Conservation (phyloP, 257 asterid genomes). For the Gentiana macrophylla region DNA sequence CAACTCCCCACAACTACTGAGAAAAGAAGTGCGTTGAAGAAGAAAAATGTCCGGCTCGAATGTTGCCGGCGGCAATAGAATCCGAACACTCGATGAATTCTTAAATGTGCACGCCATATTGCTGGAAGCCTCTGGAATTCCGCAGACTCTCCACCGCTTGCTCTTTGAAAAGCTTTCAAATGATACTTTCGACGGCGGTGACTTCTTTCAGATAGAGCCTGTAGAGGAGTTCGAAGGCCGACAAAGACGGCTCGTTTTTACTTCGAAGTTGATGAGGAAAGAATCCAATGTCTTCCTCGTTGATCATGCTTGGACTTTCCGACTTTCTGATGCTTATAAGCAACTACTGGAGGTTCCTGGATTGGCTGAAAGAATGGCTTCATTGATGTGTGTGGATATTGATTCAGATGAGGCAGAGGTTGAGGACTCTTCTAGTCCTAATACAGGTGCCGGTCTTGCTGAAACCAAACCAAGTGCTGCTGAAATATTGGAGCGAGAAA, state of each 20-base stretch:
- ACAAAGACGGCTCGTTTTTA: constrained; percentile 68
- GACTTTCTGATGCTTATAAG: constrained; percentile 79
- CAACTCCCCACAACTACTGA: too few species aligned
- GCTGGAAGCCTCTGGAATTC: constrained; percentile 76
- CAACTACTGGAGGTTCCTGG: constrained; percentile 91
- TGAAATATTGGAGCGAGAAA: constrained; percentile 58
- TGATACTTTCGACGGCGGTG: constrained; percentile 86
- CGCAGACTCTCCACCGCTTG: constrained; percentile 49
- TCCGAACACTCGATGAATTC: constrained; percentile 52
- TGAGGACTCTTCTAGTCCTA: constrained; percentile 20
- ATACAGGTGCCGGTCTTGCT: constrained; percentile 15
- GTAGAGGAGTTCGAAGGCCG: constrained; percentile 46
- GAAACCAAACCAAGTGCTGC: constrained; percentile 25
- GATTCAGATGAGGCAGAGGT: constrained; percentile 38
- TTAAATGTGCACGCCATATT: constrained; percentile 64
- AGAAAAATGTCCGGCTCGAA: constrained; percentile 26
- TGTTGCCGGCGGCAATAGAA: constrained; percentile 16
- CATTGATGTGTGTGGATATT: constrained; percentile 80
- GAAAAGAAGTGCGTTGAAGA: too few species aligned
- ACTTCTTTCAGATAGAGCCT: constrained; percentile 77
- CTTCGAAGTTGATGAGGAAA: constrained; percentile 33
- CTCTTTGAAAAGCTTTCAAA: constrained; percentile 71
- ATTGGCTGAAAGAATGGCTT: constrained; percentile 85
- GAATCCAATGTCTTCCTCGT: constrained; percentile 72
- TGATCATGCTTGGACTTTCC: constrained; percentile 98